These are phyloP conservation scores for Nigrospora oryzae DNA, from an alignment of 2,329 filamentous ascomycete genomes.

Conservation along the genomic window DNA sequence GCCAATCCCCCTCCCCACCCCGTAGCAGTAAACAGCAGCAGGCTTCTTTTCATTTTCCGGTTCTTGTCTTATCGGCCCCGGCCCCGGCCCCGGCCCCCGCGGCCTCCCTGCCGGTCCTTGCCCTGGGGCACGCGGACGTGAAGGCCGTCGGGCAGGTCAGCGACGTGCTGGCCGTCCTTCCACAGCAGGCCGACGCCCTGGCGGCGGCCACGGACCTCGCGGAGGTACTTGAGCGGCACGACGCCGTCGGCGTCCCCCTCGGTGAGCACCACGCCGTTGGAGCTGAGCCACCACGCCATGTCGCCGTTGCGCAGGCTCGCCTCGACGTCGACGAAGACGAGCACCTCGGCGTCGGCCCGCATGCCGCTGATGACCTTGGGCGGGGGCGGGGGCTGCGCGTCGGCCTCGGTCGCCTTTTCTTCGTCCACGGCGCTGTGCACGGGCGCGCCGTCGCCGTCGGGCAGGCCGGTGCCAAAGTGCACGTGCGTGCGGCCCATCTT, in stretches of 20 bases:
- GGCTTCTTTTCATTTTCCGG: too few species aligned
- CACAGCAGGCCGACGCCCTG: slow-evolving; percentile 58
- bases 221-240: slow-evolving; percentile 60
- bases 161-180: slow-evolving; percentile 58
- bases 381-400: slow-evolving; percentile 4
- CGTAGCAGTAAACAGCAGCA: too few species aligned
- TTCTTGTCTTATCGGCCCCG: slow-evolving; percentile 1
- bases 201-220: slow-evolving; percentile 57
- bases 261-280: slow-evolving; percentile 68
- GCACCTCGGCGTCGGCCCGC: slow-evolving; percentile 65
- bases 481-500: slow-evolving; percentile 82
- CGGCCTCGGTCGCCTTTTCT: slow-evolving; percentile 10
- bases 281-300: slow-evolving; percentile 69
- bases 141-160: slow-evolving; percentile 56
- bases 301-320: slow-evolving; percentile 51
- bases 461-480: slow-evolving; percentile 75
- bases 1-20: too few species aligned
- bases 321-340: slow-evolving; percentile 69
- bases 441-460: slow-evolving; percentile 21
- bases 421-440: slow-evolving; percentile 3
- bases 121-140: slow-evolving; percentile 37
- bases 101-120: slow-evolving; percentile 26
- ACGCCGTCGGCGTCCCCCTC: slow-evolving; percentile 51
- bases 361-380: slow-evolving; percentile 65
- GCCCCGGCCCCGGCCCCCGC: slow-evolving; percentile 20